Evolutionary conservation across 2,329 filamentous ascomycete species (phyloP), one percentile per base, ranked within the genome.

Genomic region (Monilinia laxa): DNA sequence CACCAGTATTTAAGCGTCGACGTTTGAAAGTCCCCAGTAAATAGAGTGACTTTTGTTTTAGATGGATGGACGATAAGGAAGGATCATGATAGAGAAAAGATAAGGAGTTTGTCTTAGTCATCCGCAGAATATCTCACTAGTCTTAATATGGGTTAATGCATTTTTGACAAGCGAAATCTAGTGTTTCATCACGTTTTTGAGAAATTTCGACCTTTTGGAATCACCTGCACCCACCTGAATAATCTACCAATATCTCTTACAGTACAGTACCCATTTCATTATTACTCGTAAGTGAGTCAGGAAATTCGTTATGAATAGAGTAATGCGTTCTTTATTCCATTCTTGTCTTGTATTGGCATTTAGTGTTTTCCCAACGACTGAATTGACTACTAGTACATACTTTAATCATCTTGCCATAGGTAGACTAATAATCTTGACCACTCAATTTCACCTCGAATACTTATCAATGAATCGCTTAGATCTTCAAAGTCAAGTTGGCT

Each of bases 31-130:
- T n/a, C 45, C 23, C 20, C 7, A 23, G 40, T 42, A 42, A 16
- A 42, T 16, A 16, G 14, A 42, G 40, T 42, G 40, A 40, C 38
- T 40, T 3, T 40, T 40, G 28, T 40, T 14, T 14, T 40, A 40
- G 10, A 16, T 14, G 4, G 16, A 16, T 16, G 40, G 16, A 42
- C 12, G 12, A 40, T 40, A 14, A 40, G 31, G 31, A 35, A 35
- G 31, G 31, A 35, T 35, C 31, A 40, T 40, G 38, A 16, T 42
- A 60, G 18, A 60, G 31, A 35, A 20, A 23, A 51, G 57, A 60
- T 60, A 60, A 60, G 58, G 10, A 60, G 31, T 38, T 51, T 38
- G 45, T 51, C 38, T 60, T 60, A 60, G 58, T 60, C 45, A 60
- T 60, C 28, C 11, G 11, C 12, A 5, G 31, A 7, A 35, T 3